phyloP scores from a whole-genome alignment of 768 basidiomycete species.

The Boletus subcaerulescens region DNA sequence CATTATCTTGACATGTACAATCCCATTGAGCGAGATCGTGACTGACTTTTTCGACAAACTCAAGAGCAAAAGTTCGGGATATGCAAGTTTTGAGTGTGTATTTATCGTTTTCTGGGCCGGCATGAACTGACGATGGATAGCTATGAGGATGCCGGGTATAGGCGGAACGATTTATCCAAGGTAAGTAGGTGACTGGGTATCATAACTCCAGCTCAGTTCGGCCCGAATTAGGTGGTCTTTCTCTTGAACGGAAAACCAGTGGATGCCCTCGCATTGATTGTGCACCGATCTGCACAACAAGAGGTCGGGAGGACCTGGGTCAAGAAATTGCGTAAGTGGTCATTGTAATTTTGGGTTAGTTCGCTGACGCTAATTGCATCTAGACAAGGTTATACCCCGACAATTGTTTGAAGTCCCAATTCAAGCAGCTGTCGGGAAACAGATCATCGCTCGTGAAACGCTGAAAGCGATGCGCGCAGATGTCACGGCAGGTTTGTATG shows the following conservation, averaged over 20 bases:
- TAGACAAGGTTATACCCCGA: constrained; percentile 88
- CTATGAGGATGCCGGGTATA: constrained; percentile 93
- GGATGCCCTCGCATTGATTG: constrained; percentile 90
- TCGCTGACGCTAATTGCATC: background rate
- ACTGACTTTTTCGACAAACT: constrained; percentile 94
- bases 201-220: background rate
- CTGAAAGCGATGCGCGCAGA: constrained; percentile 84
- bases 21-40: constrained; percentile 93
- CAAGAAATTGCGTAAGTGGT: constrained; percentile 81
- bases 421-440: constrained; percentile 86
- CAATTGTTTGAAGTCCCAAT: constrained; percentile 95
- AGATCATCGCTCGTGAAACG: constrained; percentile 86
- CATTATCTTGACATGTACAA: constrained; percentile 73
- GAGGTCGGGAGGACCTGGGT: constrained; percentile 80
- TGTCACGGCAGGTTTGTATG: constrained; percentile 92
- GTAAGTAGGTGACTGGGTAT: constrained; percentile 36
- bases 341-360: background rate
- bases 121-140: constrained; percentile 40
- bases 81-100: constrained; percentile 86
- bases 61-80: constrained; percentile 89
- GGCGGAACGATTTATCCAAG: constrained; percentile 77
- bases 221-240: constrained; percentile 71
- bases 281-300: constrained; percentile 79
- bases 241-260: constrained; percentile 86
- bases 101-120: background rate